Percentiles rank a stretch among this genome's conserved stretches.
phyloP scores from a whole-genome alignment of 2,329 filamentous ascomycete genomes.

The Didymella arachidicola region DNA sequence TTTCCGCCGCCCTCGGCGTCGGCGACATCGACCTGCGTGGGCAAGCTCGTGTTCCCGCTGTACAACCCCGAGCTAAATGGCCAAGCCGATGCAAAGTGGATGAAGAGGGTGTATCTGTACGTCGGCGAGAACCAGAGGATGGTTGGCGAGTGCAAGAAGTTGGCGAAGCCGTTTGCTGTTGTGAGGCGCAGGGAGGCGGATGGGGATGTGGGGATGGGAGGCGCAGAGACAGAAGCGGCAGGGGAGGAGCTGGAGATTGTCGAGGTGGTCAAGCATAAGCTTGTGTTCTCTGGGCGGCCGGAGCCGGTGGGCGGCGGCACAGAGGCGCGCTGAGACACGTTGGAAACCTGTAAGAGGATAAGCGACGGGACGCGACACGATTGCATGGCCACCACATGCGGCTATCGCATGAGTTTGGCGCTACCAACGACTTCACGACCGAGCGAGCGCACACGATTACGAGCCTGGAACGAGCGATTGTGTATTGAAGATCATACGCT shows the following conservation, averaged over 20 bases:
- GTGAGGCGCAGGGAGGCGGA: constrained; percentile 59
- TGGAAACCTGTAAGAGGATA: too few species aligned
- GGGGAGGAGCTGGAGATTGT: constrained; percentile 61
- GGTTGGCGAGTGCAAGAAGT: constrained; percentile 87
- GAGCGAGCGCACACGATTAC: neutral
- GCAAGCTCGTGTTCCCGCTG: constrained; percentile 79
- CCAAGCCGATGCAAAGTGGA: constrained; percentile 73
- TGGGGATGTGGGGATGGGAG: constrained; percentile 24
- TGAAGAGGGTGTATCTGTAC: constrained; percentile 88
- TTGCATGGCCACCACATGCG: too few species aligned
- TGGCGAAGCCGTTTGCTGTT: constrained; percentile 80
- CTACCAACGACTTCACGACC: neutral
- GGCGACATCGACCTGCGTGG: constrained; percentile 63
- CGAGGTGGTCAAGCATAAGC: constrained; percentile 85
- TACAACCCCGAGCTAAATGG: constrained; percentile 63
- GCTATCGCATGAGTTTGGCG: too few species aligned
- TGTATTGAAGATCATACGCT: constrained; percentile 12
- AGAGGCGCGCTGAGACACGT: constrained; percentile 20
- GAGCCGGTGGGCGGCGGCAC: constrained; percentile 71
- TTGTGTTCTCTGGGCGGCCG: constrained; percentile 82
- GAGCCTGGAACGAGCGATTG: neutral
- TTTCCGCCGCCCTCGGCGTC: constrained; percentile 58
- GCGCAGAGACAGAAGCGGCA: neutral
- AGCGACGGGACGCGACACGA: too few species aligned
- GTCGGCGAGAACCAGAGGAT: constrained; percentile 88